Conservation (phyloP, 352 stramenopile genomes). For the Globisporangium cystogenes region DNA sequence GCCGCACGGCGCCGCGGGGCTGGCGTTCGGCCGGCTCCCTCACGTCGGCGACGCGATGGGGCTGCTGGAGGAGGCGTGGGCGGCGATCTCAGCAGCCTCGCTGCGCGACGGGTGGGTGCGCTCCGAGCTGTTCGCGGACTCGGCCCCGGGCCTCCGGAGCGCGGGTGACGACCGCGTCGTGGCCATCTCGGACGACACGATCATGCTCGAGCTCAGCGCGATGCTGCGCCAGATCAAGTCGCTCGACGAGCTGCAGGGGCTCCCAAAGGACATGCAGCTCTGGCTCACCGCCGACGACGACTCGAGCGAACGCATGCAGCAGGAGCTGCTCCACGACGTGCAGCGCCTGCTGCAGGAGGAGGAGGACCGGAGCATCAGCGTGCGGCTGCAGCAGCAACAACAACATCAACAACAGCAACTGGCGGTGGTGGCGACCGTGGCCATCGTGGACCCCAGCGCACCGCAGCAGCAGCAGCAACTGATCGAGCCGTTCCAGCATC, state of each 20-base stretch:
- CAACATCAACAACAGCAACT: not conserved
- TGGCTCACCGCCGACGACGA: slow-evolving; percentile 40
- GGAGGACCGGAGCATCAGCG: slow-evolving; percentile 12
- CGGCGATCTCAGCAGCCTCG: slow-evolving; percentile 12
- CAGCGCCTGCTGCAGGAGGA: slow-evolving; percentile 37
- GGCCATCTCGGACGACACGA: slow-evolving; percentile 25
- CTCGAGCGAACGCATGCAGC: slow-evolving; percentile 45
- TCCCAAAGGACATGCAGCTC: slow-evolving; percentile 33
- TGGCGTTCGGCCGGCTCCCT: slow-evolving; percentile 28
- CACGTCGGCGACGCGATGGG: slow-evolving; percentile 42
- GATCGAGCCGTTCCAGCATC: not conserved
- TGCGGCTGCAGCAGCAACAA: not conserved
- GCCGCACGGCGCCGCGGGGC: slow-evolving; percentile 19
- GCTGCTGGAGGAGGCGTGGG: slow-evolving; percentile 37
- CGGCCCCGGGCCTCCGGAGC: not conserved
- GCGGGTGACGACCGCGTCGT: not conserved
- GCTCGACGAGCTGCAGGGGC: slow-evolving; percentile 20
- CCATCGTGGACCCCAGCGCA: not conserved
- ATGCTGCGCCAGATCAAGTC: slow-evolving; percentile 27
- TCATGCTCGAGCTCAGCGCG: slow-evolving; percentile 30
- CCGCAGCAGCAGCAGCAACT: not conserved
- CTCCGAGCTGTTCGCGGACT: slow-evolving; percentile 16
- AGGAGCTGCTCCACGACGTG: slow-evolving; percentile 36
- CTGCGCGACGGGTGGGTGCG: slow-evolving; percentile 28
- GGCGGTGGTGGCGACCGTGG: not conserved